Evolutionary conservation across 2,329 filamentous ascomycete species (phyloP).

Genomic region (Pseudogymnoascus sp.): DNA sequence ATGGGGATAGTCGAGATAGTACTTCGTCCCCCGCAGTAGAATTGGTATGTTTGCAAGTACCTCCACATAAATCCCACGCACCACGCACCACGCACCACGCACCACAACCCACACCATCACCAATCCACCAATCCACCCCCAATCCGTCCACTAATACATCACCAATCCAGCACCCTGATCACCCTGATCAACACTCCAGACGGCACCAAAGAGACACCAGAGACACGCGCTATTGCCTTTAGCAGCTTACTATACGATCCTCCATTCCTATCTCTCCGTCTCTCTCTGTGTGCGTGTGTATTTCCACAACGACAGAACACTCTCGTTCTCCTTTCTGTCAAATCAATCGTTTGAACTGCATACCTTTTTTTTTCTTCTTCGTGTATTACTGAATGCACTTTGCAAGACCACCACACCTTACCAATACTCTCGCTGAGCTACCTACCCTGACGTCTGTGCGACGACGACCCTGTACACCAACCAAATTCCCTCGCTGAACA

Average conservation of each 20-base stretch:
- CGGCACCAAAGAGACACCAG: not conserved
- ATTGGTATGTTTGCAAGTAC: not conserved
- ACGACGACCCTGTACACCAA: constrained; percentile 3
- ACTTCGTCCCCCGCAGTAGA: not conserved
- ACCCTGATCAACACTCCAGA: not conserved
- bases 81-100: not conserved
- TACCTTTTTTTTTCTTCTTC: not conserved
- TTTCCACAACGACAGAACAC: not conserved
- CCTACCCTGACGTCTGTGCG: constrained; percentile 1
- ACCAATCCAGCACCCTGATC: too few relatives aligned
- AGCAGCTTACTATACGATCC: not conserved
- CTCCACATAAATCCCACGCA: not conserved
- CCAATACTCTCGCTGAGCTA: not conserved
- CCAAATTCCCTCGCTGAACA: not conserved
- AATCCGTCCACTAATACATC: too few relatives aligned
- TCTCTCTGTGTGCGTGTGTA: not conserved
- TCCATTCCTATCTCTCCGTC: not conserved
- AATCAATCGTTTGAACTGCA: not conserved
- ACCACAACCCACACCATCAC: too few relatives aligned
- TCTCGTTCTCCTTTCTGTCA: not conserved
- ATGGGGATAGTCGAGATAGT: not conserved
- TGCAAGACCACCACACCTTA: not conserved
- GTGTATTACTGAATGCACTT: not conserved
- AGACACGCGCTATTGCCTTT: constrained; percentile 2
- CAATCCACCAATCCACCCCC: too few relatives aligned